phyloP scores from a whole-genome alignment of 306 rosid species.

The Medicago arabica region DNA sequence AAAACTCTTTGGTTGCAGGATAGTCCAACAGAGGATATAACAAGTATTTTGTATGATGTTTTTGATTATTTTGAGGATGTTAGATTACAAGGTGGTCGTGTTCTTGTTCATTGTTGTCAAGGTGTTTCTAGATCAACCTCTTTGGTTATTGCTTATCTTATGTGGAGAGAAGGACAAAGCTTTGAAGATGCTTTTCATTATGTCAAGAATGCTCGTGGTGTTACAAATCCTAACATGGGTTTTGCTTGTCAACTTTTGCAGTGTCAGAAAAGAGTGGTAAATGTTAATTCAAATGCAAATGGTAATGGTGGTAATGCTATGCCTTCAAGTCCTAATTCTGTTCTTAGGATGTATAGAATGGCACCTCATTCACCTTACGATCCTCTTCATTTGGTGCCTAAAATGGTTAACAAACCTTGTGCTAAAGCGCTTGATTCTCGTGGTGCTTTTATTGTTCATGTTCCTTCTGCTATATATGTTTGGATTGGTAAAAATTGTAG shows the following conservation, averaged over 20 bases:
- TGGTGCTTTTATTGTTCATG: constrained; percentile 83
- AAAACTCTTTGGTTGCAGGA: constrained; percentile 95
- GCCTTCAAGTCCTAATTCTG: constrained; percentile 83
- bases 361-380: constrained; percentile 95
- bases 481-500: constrained; percentile 77
- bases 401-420: constrained; percentile 62
- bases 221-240: constrained; percentile 91
- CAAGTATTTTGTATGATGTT: constrained; percentile 86
- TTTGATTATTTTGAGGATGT: constrained; percentile 98
- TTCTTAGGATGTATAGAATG: constrained; percentile 84
- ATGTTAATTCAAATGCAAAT: not conserved
- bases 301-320: constrained; percentile 52
- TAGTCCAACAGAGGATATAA: constrained; percentile 88
- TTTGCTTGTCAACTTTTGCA: constrained; percentile 87
- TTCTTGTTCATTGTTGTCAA: constrained; percentile 89
- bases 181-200: constrained; percentile 90
- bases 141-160: constrained; percentile 89
- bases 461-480: constrained; percentile 80
- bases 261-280: constrained; percentile 87
- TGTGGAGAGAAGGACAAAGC: constrained; percentile 94
- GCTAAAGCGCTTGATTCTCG: constrained; percentile 84
- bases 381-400: constrained; percentile 93
- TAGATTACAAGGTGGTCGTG: constrained; percentile 78
- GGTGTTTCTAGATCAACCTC: constrained; percentile 92
- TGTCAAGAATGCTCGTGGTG: constrained; percentile 92